phyloP scores from a whole-genome alignment of 768 basidiomycete species.

The Mycena olivaceomarginata region DNA sequence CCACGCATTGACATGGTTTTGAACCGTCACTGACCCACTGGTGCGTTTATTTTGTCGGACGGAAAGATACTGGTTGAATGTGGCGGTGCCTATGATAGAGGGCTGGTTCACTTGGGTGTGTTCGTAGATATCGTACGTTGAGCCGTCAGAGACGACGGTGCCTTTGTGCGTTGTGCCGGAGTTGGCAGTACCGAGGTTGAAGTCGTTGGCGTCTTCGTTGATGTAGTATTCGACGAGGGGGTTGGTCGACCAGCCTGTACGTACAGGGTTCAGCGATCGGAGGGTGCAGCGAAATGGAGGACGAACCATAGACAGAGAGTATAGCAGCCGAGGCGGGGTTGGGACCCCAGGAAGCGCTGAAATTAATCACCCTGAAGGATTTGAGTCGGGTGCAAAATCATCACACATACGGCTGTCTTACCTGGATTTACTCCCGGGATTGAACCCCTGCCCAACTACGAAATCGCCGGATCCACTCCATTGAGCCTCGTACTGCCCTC shows the following conservation, averaged over 20 bases:
- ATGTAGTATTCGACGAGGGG: slow-evolving; percentile 53
- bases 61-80: slow-evolving; percentile 54
- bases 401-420: slow-evolving; percentile 1
- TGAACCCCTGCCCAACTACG: slow-evolving; percentile 39
- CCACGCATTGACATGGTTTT: slow-evolving; percentile 55
- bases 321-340: slow-evolving; percentile 39
- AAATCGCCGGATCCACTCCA: slow-evolving; percentile 40
- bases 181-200: slow-evolving; percentile 51
- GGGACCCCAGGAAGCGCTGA: slow-evolving; percentile 33
- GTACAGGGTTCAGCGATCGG: not conserved
- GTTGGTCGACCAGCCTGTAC: slow-evolving; percentile 46
- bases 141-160: slow-evolving; percentile 52
- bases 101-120: slow-evolving; percentile 52
- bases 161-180: slow-evolving; percentile 49
- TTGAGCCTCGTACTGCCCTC: slow-evolving; percentile 38
- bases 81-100: slow-evolving; percentile 54
- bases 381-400: not conserved
- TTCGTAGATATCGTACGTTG: slow-evolving; percentile 51
- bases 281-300: not conserved
- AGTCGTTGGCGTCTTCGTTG: slow-evolving; percentile 45
- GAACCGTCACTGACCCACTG: slow-evolving; percentile 31
- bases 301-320: slow-evolving; percentile 42
- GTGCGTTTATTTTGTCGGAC: slow-evolving; percentile 44
- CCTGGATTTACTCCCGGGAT: slow-evolving; percentile 33
- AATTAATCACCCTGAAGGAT: slow-evolving; percentile 32